phyloP scores from a whole-genome alignment of 371 early-diverging fungal genomes.

The Lichtheimia ornata region DNA sequence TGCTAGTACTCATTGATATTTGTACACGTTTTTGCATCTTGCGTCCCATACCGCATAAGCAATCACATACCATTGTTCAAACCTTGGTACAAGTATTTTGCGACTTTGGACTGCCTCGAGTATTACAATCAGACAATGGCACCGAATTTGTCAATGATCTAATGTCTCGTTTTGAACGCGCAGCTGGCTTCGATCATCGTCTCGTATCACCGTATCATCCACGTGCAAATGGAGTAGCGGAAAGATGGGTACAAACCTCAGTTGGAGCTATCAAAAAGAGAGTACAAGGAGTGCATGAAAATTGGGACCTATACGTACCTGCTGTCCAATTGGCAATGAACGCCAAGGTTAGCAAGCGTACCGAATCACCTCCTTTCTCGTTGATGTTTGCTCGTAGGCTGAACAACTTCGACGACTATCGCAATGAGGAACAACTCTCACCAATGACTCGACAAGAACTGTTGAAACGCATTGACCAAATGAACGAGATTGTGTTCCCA shows the following conservation, averaged over 20 bases:
- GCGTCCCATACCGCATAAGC: not conserved
- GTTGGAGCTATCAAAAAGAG: no score
- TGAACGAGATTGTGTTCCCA: not conserved
- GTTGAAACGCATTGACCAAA: not conserved
- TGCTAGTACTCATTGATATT: not conserved
- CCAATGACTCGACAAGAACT: not conserved
- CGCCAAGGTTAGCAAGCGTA: not conserved
- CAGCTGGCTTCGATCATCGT: conserved; percentile 2
- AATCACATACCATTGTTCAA: conserved; percentile 18
- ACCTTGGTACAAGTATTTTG: conserved; percentile 22
- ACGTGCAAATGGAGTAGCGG: no score
- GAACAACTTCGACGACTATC: no score
- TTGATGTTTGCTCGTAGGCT: not conserved
- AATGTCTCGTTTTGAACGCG: no score
- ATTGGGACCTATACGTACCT: not conserved
- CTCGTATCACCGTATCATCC: conserved; percentile 10
- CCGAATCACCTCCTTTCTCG: not conserved
- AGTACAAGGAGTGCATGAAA: no score
- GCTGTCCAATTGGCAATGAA: not conserved
- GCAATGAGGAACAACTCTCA: no score
- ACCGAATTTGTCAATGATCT: conserved; percentile 25
- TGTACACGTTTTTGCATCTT: not conserved
- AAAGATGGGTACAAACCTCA: no score
- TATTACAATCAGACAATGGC: conserved; percentile 20
- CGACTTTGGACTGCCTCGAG: conserved; percentile 19